These are phyloP conservation scores for Crithidia expoeki DNA, from an alignment of 208 protist species.

Conservation along the genomic window DNA sequence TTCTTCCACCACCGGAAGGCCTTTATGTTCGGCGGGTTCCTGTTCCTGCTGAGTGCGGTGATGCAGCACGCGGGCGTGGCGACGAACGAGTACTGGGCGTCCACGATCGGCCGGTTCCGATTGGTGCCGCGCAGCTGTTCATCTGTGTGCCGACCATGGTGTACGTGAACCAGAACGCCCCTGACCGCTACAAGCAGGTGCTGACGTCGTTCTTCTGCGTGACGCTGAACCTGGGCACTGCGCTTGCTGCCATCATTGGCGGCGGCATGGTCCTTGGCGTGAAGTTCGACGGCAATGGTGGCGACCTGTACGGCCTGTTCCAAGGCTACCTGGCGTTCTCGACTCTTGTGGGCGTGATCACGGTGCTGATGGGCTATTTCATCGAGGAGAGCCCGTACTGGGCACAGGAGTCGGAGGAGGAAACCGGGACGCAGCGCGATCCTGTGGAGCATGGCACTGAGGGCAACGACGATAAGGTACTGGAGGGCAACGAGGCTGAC, in stretches of 20 bases:
- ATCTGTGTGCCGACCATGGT: conserved; percentile 60
- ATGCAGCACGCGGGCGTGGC: conserved; percentile 53
- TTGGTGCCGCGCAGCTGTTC: conserved; percentile 61
- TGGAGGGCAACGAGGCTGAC: conserved; percentile 31
- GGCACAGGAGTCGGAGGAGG: conserved; percentile 1
- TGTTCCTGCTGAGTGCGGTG: conserved; percentile 50
- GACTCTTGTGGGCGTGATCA: conserved; percentile 52
- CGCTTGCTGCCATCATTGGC: conserved; percentile 68
- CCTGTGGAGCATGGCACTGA: not conserved
- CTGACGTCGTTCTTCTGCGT: conserved; percentile 80
- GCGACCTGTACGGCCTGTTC: conserved; percentile 41
- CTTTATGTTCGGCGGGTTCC: conserved; percentile 39
- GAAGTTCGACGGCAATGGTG: conserved; percentile 26
- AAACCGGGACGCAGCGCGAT: not conserved
- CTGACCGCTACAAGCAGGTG: conserved; percentile 47
- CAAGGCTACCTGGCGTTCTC: conserved; percentile 65
- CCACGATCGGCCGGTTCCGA: conserved; percentile 57
- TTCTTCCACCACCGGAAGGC: conserved; percentile 20
- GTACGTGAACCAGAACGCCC: conserved; percentile 73
- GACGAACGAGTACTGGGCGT: conserved; percentile 61
- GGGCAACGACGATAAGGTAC: not conserved
- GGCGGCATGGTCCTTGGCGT: conserved; percentile 53
- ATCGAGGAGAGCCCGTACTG: conserved; percentile 27
- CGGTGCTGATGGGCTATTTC: conserved; percentile 56
- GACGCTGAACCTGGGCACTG: conserved; percentile 74